Evolutionary conservation across 2,329 filamentous ascomycete genomes (phyloP).

Genomic region (Epichloe aotearoae): DNA sequence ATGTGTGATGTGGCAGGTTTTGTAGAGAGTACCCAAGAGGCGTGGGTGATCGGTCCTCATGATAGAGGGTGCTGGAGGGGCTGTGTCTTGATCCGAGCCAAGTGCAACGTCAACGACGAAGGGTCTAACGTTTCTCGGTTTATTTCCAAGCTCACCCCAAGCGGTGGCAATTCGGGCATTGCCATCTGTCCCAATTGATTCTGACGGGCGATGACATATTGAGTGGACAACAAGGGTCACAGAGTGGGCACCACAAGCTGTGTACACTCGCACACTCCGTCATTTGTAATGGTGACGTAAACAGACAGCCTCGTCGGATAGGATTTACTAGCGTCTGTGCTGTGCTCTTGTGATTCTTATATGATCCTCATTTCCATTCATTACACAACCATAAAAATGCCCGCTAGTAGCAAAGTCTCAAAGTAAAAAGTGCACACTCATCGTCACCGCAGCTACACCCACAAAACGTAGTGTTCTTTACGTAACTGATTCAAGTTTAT

Average conservation of each 20-base stretch:
- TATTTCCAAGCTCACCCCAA: too few species aligned
- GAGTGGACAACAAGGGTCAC: too few species aligned
- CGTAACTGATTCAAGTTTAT: not conserved
- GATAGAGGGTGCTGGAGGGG: too few species aligned
- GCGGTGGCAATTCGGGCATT: too few species aligned
- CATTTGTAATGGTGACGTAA: conserved; percentile 24
- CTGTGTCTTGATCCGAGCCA: too few species aligned
- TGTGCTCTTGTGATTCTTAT: not conserved
- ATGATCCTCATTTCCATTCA: not conserved
- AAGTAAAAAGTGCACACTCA: not conserved
- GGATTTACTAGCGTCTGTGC: not conserved
- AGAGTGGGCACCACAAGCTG: not conserved
- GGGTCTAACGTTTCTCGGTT: too few species aligned
- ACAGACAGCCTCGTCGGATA: not conserved
- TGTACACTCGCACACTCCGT: not conserved
- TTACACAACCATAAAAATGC: too few species aligned
- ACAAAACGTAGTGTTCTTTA: not conserved
- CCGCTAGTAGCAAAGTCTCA: not conserved
- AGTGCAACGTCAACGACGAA: too few species aligned
- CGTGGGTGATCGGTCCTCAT: too few species aligned
- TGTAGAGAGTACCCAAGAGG: too few species aligned
- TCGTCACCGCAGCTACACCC: not conserved
- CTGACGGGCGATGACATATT: not conserved
- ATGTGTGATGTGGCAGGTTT: too few species aligned
- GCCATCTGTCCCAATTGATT: too few species aligned